Evolutionary conservation across 345 rosid genomes (phyloP).

Genomic region (Hibiscus tridactylites): DNA sequence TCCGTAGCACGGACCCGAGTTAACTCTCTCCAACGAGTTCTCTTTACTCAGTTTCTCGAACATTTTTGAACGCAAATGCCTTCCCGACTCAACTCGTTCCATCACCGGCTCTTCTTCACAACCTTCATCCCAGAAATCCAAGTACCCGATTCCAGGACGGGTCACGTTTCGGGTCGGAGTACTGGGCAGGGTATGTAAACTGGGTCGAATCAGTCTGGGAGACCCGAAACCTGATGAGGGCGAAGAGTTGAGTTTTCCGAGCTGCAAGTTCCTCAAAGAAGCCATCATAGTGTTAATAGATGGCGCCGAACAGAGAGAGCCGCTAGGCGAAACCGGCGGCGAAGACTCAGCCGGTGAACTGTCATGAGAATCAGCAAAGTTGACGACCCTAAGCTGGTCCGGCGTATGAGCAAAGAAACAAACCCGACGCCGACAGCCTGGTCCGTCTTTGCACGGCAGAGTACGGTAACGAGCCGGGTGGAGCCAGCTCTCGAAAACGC

Average conservation of each 20-base stretch:
- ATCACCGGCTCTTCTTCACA: constrained; percentile 60
- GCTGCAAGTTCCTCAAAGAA: constrained; percentile 60
- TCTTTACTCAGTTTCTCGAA: constrained; percentile 67
- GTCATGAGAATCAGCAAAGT: constrained; percentile 33
- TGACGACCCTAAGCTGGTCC: constrained; percentile 59
- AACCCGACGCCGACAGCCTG: constrained; percentile 54
- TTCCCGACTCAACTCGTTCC: constrained; percentile 84
- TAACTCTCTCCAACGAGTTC: constrained; percentile 37
- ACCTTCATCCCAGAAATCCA: constrained; percentile 40
- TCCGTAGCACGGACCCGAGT: constrained; percentile 12
- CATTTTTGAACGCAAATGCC: constrained; percentile 55
- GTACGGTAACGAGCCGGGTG: constrained; percentile 87
- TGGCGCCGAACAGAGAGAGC: constrained; percentile 37
- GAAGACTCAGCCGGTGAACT: constrained; percentile 55
- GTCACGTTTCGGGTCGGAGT: constrained; percentile 39
- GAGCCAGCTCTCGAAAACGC: constrained; percentile 97
- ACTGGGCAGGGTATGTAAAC: constrained; percentile 43
- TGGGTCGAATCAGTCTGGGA: constrained; percentile 46
- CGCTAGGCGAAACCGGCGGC: constrained; percentile 44
- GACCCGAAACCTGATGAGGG: constrained; percentile 49
- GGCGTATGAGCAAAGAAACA: constrained; percentile 94
- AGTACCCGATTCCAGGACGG: constrained; percentile 26
- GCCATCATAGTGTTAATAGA: constrained; percentile 43
- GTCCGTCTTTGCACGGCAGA: constrained; percentile 88
- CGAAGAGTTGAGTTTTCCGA: constrained; percentile 50